Conservation (phyloP, 495 filamentous ascomycete species). For the Hypomontagnella monticulosa region DNA sequence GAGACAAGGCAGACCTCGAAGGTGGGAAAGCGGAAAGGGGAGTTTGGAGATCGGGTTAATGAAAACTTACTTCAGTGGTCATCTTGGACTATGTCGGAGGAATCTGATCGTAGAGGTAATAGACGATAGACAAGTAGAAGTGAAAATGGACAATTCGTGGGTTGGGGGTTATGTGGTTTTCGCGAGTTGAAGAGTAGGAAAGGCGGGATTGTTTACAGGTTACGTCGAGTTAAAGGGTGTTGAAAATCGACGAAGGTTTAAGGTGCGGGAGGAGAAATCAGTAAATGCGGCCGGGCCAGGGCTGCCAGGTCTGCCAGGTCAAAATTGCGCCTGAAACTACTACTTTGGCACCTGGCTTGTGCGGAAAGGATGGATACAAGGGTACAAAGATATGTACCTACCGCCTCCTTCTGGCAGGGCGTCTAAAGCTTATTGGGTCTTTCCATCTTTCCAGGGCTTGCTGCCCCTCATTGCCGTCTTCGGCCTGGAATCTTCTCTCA, state of each 20-base stretch:
- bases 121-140: slow-evolving; percentile 40
- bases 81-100: slow-evolving; percentile 55
- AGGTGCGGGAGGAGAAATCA: slow-evolving; percentile 51
- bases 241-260: slow-evolving; percentile 50
- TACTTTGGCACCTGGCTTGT: slow-evolving; percentile 40
- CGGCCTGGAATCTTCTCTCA: slow-evolving; percentile 45
- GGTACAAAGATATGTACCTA: too few species aligned
- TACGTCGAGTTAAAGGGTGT: slow-evolving; percentile 39
- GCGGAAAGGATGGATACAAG: slow-evolving; percentile 26
- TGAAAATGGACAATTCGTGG: slow-evolving; percentile 32
- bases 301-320: slow-evolving; percentile 27
- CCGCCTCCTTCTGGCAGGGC: slow-evolving; percentile 14
- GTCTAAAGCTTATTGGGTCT: slow-evolving; percentile 13
- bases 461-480: slow-evolving; percentile 44
- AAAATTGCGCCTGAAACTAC: slow-evolving; percentile 41
- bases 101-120: slow-evolving; percentile 32
- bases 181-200: slow-evolving; percentile 10
- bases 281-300: slow-evolving; percentile 40
- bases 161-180: neutral
- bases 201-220: slow-evolving; percentile 48
- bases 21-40: slow-evolving; percentile 40
- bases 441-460: slow-evolving; percentile 28
- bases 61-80: slow-evolving; percentile 72
- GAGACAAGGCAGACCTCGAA: slow-evolving; percentile 41
- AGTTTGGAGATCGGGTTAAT: slow-evolving; percentile 21